Base-by-base conservation (phyloP, 257 asterid genomes). In the Fraxinus cuspidata region DNA sequence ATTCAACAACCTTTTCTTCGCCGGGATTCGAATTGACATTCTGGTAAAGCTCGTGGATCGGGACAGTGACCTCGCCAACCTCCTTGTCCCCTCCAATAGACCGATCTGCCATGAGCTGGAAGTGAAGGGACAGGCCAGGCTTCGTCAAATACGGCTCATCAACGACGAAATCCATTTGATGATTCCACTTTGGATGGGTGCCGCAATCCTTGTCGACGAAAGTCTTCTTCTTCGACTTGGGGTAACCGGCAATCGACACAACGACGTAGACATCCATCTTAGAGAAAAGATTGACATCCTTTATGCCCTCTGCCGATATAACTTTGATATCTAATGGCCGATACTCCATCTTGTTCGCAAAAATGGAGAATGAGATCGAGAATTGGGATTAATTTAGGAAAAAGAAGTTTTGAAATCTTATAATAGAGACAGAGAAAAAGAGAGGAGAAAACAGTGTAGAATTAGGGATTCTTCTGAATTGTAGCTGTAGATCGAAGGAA, bases 1-100 rank as follows among this genome's bases (percentile, higher is more conserved):
- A 88, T 2, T 92, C 93, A 44, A 85, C 86, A 19, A 81, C 56
- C 56, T 74, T 86, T 1, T 82, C 92, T 0, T 78, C 80, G 15
- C 76, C 29, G 27, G 85, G 32, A 23, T 28, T 34, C 1, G 72
- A 73, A 1, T 31, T 56, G 76, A 28, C 25, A 13, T 67, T 69
- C 40, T 51, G 73, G 35, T 60, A 88, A n/a, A 92, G 90, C 19
- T 92, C 94, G 47, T 87, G 44, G 72, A 94, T 27, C 0, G 92
- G 91, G 74, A 94, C 78, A 51, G 87, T 78, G 29, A 86, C 92
- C 47, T 89, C 83, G 9, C 98, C 97, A 19, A 94, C 64, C 11
- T 79, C 87, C 82, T 85, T 92, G 73, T 87, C 89, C 2, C 82
- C 71, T 18, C 86, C 78, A 25, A 89, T 47, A 0, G 87, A 79